Base-by-base conservation (phyloP, 805 yeast genomes). In the Sporopachydermia lactativora region DNA sequence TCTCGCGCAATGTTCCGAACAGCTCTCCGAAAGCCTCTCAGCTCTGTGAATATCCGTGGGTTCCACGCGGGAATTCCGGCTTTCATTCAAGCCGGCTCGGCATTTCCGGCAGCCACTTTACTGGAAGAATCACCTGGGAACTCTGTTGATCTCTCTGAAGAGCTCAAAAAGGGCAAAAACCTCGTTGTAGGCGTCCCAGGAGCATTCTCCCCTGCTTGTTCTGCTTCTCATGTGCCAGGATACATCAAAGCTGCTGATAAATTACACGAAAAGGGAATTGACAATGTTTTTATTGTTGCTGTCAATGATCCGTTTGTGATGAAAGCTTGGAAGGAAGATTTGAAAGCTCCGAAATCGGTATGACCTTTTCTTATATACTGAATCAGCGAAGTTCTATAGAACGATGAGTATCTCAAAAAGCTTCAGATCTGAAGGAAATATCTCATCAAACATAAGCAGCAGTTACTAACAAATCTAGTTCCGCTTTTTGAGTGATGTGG, bases 281-380 rank as follows among this genome's bases (percentile, higher is more conserved):
- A 61, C 17, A 60, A 73, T 37, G 58, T 85, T 40, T 75, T 68
- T 51, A 73, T 86, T 36, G 73, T 86, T 28, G 69, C 92, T 15
- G 95, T 83, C 39, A 86, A 86, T 59, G 96, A 86, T 55, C 71
- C 92, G 2, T 86, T 86, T 58, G 95, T 85, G 39, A 73, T 77
- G 53, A 71, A 73, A 50, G 88, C 92, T 0, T 86, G 95, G 94
- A 74, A 72, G 36, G 70, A 75, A 42, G 52, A 62, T 15, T 52
- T 70, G 31, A 51, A 55, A 16, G 49, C 56, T 13, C 60, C 57
- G 11, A 46, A 43, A 3, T 54, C 50, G 17, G 41, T 37, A 17
- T 14, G 42, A 17, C 14, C 15, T 13, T 5, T 6, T n/a, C 15
- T n/a, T n/a, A 17, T 17, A 18, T 5, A 35, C 28, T n/a, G 14